phyloP scores from a whole-genome alignment of 1,284 basidiomycete genomes.

The Cystobasidium pallidum region DNA sequence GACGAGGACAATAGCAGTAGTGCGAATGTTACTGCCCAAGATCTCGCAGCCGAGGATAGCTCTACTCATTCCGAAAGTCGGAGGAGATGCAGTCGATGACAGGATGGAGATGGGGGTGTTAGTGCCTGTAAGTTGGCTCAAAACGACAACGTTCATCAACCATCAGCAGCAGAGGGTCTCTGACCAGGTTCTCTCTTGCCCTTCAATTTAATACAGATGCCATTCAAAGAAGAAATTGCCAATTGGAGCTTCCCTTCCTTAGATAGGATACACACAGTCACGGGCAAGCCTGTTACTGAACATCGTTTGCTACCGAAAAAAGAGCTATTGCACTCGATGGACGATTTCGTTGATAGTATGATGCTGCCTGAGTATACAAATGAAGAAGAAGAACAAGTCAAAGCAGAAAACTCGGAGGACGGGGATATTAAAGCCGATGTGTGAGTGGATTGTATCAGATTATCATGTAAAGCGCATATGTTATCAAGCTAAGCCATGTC shows the following conservation, averaged over 20 bases:
- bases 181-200: no score
- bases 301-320: constrained; percentile 38
- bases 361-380: constrained; percentile 34
- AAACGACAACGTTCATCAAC: no score
- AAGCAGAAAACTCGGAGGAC: neutral
- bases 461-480: neutral
- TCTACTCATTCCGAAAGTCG: constrained; percentile 33
- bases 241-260: constrained; percentile 42
- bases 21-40: constrained; percentile 25
- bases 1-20: constrained; percentile 17
- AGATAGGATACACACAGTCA: constrained; percentile 35
- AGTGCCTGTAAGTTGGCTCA: constrained; percentile 17
- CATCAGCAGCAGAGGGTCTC: no score
- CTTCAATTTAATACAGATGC: constrained; percentile 23
- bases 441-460: neutral
- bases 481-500: no score
- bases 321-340: constrained; percentile 35
- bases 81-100: constrained; percentile 28
- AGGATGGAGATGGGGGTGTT: constrained; percentile 38
- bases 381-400: constrained; percentile 11
- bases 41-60: constrained; percentile 17
- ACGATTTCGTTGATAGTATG: constrained; percentile 41
- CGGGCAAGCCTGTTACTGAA: constrained; percentile 37
- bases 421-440: neutral
- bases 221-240: constrained; percentile 41